Percentiles rank a stretch among this genome's conserved stretches.
These are phyloP conservation scores for Gossypioides kirkii DNA, from an alignment of 345 rosid genomes.

Conservation along the genomic window DNA sequence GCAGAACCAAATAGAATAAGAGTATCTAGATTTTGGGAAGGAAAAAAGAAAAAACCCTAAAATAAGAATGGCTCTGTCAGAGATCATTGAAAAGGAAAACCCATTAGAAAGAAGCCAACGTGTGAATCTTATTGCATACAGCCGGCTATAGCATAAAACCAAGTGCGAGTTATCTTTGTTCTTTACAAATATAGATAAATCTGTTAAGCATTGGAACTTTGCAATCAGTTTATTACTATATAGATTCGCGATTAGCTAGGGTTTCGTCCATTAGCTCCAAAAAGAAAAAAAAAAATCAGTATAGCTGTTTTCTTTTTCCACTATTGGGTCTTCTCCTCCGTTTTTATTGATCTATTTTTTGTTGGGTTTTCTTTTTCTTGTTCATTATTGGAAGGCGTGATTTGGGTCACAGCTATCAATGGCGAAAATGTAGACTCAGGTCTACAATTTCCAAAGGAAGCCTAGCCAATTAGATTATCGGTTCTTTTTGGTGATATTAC, in stretches of 20 bases:
- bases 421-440: slow-evolving; percentile 2
- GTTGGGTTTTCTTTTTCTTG: neutral
- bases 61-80: slow-evolving; percentile 21
- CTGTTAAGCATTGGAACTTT: neutral
- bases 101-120: neutral
- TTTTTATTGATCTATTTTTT: slow-evolving; percentile 5
- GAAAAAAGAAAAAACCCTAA: slow-evolving; percentile 21
- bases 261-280: neutral
- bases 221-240: neutral
- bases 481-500: neutral
- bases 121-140: neutral
- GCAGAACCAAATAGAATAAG: slow-evolving; percentile 1
- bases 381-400: slow-evolving; percentile 12
- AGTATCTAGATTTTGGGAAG: slow-evolving; percentile 13
- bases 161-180: neutral
- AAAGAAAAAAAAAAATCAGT: neutral
- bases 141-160: neutral
- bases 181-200: neutral
- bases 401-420: slow-evolving; percentile 17
- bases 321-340: slow-evolving; percentile 2
- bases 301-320: neutral
- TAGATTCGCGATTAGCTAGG: slow-evolving; percentile 12
- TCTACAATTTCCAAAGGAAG: slow-evolving; percentile 16
- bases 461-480: neutral
- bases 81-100: slow-evolving; percentile 6